Evolutionary conservation across 805 yeast genomes (phyloP), one percentile per base, ranked within the genome.

Genomic region (Wickerhamomyces chaumierensis): DNA sequence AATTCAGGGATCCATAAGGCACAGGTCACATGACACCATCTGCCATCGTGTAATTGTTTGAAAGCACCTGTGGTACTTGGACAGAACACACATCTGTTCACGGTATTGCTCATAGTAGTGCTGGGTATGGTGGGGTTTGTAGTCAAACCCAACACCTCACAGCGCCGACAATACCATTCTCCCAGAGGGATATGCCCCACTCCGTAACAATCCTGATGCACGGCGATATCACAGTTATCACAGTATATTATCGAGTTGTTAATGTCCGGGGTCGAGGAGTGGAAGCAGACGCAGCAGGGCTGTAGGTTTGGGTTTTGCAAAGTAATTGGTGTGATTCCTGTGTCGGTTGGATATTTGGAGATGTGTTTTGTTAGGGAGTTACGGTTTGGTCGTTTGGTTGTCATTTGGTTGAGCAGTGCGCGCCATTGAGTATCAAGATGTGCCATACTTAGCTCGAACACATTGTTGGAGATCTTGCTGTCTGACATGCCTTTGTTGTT

Each of bases 131-230:
- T n/a, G n/a, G n/a, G n/a, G n/a, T n/a, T n/a, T n/a, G n/a, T n/a
- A n/a, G n/a, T n/a, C n/a, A n/a, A n/a, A 28, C 62, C 58, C 2
- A 73, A 60, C 29, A 81, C 74, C 67, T 81, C 67, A 58, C 98
- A 90, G 40, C 80, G 68, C 6, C 95, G 71, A 54, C 97, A 90
- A 7, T 85, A 63, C 98, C 98, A 90, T 49, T 83, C 90, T 3
- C 96, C 97, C 55, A 90, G 96, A 0, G 98, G 97, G 11, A 90
- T 88, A 51, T 87, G 86, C 1, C 94, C 84, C 2, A 92, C 85
- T 7, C 97, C 97, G 57, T 90, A 92, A 59, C 98, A 90, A 51
- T 92, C 97, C 58, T 92, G 97, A 54, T 90, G 98, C 1, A 90
- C 96, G 0, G 96, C 97, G 33, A 90, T 78, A 54, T 90, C 84